Conservation (phyloP, 164 flowering plant species). For the Magnolia changhungtana region DNA sequence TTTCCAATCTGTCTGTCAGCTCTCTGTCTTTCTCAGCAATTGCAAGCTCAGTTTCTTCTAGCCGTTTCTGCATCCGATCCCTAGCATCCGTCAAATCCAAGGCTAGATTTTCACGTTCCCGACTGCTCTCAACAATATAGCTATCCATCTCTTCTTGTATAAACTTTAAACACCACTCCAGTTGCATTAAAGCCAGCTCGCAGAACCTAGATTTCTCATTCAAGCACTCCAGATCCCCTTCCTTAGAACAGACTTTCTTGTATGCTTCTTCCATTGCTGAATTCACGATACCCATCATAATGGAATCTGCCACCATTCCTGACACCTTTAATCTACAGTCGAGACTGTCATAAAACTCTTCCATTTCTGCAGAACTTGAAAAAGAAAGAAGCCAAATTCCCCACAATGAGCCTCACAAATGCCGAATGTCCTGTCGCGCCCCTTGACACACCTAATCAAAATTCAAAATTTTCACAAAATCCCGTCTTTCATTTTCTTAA, state of each 20-base stretch:
- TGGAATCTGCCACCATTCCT: constrained; percentile 54
- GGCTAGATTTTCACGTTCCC: constrained; percentile 41
- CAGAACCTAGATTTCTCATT: constrained; percentile 72
- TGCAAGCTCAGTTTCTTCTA: constrained; percentile 47
- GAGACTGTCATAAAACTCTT: constrained; percentile 37
- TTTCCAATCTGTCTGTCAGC: constrained; percentile 41
- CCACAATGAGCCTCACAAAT: neutral
- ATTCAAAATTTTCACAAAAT: too few species aligned
- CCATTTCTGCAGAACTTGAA: constrained; percentile 31
- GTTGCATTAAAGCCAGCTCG: constrained; percentile 66
- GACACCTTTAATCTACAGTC: constrained; percentile 40
- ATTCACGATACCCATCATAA: constrained; percentile 70
- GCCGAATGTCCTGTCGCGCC: neutral
- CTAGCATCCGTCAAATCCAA: constrained; percentile 46
- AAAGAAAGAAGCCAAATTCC: neutral
- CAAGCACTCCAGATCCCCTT: constrained; percentile 53
- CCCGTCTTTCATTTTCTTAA: neutral
- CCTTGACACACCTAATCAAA: neutral
- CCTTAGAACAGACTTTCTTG: constrained; percentile 48
- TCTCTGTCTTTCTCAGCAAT: constrained; percentile 57
- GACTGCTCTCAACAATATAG: constrained; percentile 29
- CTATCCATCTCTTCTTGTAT: constrained; percentile 54
- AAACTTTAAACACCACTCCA: constrained; percentile 66
- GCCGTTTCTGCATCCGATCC: constrained; percentile 57
- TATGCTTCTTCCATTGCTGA: constrained; percentile 73